Evolutionary conservation across 768 basidiomycete genomes (phyloP), one percentile per base, ranked within the genome.

Genomic region (Lenzites betulinus): DNA sequence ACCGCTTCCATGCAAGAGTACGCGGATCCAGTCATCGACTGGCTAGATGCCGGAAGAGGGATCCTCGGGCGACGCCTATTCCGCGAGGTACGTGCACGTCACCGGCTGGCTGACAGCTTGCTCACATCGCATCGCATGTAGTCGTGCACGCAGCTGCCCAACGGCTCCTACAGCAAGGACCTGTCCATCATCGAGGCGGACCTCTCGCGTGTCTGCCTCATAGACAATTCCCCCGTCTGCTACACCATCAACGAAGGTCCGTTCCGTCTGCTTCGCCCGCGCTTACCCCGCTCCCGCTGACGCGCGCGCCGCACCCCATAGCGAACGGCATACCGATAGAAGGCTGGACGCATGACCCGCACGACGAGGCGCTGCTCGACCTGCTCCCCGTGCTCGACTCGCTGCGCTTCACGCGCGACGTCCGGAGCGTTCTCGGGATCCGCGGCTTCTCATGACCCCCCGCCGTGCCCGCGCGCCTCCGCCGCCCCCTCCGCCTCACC

Each of bases 1-100:
- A 99, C 97, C 33, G 97, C 97, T 7, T 98, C 96, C 9, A 93
- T 99, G 92, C 91, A 95, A 70, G 97, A 99, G 75, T 99, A 99
- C 73, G 97, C 97, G 62, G 97, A 99, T 78, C 97, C 97, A 0
- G 95, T 99, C 28, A 99, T 99, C 66, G 97, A 99, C 76, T 99
- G 97, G 97, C 78, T 99, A 54, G 97, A 99, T 71, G 93, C 89
- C 55, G 93, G 95, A 3, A 84, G 93, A 46, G 95, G 95, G 18
- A 92, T 98, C 59, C 84, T 99, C 36, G 85, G 81, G 2, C 89
- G 91, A 63, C 86, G 95, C 36, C 80, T 97, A 64, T 99, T 98
- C 76, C 86, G 97, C 63, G 94, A 97, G 79, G 92, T 91, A 54
- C 59, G 91, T 82, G 41, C 48, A 38, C 25, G 18, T 2, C 18